These are phyloP conservation scores for Chiua virens DNA, from an alignment of 768 basidiomycete genomes.

Conservation along the genomic window DNA sequence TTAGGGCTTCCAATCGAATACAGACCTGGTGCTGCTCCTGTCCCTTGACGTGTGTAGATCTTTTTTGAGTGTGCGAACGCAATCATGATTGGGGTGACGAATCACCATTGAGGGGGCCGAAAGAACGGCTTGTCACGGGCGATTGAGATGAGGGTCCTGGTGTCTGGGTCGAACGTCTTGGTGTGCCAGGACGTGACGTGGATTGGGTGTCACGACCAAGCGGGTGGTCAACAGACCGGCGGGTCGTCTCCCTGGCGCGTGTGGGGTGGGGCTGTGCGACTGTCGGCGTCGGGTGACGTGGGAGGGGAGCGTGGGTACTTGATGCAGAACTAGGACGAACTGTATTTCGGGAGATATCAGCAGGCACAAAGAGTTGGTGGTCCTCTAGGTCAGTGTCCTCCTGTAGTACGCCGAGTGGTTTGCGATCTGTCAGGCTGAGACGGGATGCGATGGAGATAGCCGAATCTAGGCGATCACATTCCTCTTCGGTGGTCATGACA, in stretches of 20 bases:
- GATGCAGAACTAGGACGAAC: not conserved
- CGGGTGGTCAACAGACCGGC: conserved; percentile 12
- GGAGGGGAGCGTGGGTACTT: conserved; percentile 3
- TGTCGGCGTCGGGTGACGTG: conserved; percentile 10
- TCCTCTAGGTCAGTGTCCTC: conserved; percentile 57
- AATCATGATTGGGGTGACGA: conserved; percentile 41
- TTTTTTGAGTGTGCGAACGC: conserved; percentile 37
- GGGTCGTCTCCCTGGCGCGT: conserved; percentile 18
- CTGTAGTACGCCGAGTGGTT: conserved; percentile 55
- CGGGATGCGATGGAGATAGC: conserved; percentile 91
- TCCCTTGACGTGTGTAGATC: conserved; percentile 32
- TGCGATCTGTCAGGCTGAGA: conserved; percentile 62
- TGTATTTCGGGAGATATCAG: conserved; percentile 41
- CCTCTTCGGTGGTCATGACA: not conserved
- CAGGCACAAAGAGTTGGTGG: conserved; percentile 72
- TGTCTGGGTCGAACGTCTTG: conserved; percentile 26
- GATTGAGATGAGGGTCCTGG: conserved; percentile 32
- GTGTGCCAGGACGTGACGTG: conserved; percentile 26
- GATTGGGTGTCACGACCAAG: conserved; percentile 19
- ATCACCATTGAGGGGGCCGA: conserved; percentile 50
- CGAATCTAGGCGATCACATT: conserved; percentile 55
- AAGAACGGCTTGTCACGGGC: conserved; percentile 32
- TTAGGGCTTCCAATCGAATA: conserved; percentile 21
- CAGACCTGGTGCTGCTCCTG: conserved; percentile 23
- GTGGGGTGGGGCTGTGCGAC: conserved; percentile 33